phyloP scores from a whole-genome alignment of 305 asterid genomes.

The Fraxinus greggii region DNA sequence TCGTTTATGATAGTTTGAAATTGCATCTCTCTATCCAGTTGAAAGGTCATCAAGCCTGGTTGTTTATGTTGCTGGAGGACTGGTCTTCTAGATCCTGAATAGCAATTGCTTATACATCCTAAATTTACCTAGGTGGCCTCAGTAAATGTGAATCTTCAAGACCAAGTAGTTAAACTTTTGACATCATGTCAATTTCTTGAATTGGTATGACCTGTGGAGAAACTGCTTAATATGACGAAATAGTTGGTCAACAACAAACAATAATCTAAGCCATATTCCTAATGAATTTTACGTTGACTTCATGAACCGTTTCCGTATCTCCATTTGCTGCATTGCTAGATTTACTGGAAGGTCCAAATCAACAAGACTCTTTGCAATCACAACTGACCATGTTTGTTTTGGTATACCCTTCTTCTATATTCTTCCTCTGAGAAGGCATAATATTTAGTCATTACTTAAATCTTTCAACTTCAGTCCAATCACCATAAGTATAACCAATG shows the following conservation, averaged over 20 bases:
- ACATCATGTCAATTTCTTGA: background rate
- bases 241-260: background rate
- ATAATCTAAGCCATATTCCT: conserved; percentile 1
- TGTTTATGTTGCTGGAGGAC: background rate
- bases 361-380: background rate
- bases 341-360: background rate
- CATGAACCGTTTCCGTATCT: background rate
- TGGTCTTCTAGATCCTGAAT: background rate
- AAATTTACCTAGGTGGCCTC: background rate
- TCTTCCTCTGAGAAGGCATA: background rate
- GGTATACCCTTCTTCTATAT: background rate
- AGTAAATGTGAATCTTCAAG: background rate
- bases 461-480: conserved; percentile 1
- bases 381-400: background rate
- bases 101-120: background rate
- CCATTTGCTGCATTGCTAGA: background rate
- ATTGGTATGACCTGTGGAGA: conserved; percentile 4
- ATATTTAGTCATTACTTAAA: background rate
- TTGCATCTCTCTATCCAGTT: background rate
- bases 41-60: background rate
- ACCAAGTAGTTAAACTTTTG: background rate
- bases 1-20: background rate
- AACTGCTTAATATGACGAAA: background rate
- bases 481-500: background rate
- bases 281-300: background rate